Percentiles rank a stretch among this genome's conserved stretches.
phyloP scores from a whole-genome alignment of 257 asterid genomes.

The Solanum corneliomulleri region DNA sequence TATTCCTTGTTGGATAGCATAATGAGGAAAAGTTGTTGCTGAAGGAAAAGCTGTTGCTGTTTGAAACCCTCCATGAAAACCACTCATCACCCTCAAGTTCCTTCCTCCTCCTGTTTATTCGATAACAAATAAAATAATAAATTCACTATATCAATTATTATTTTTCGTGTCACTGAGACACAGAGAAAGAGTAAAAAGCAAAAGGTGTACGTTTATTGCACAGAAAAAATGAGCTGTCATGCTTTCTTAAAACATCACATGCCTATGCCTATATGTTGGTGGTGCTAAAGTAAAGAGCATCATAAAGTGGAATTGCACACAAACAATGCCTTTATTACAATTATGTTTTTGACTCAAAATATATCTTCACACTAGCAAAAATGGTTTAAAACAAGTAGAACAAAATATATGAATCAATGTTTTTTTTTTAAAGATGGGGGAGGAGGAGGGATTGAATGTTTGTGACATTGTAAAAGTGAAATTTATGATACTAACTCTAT shows the following conservation, averaged over 20 bases:
- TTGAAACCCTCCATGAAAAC: slow-evolving; percentile 46
- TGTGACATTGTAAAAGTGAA: neutral
- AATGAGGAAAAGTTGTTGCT: slow-evolving; percentile 75
- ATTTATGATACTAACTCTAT: neutral
- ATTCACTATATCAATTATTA: too few relatives aligned
- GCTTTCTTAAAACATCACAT: slow-evolving; percentile 29
- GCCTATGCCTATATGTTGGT: neutral
- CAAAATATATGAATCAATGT: neutral
- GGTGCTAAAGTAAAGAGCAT: neutral
- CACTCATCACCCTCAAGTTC: slow-evolving; percentile 57
- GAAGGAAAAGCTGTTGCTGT: slow-evolving; percentile 51
- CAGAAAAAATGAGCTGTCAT: slow-evolving; percentile 62
- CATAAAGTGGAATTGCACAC: neutral
- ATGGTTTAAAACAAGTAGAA: neutral
- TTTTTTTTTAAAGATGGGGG: too few relatives aligned
- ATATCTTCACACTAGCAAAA: neutral
- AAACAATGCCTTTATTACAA: neutral
- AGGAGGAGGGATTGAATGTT: too few relatives aligned
- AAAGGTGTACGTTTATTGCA: slow-evolving; percentile 14
- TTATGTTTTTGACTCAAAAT: neutral
- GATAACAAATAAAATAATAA: too few relatives aligned
- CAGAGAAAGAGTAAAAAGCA: slow-evolving; percentile 7
- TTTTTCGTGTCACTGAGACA: too few relatives aligned
- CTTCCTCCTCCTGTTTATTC: slow-evolving; percentile 45
- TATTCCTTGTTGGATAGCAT: slow-evolving; percentile 87